Percentiles rank a stretch among this genome's conserved stretches.
Evolutionary conservation across 257 asterid genomes (phyloP).

Genomic region (Echium plantagineum): DNA sequence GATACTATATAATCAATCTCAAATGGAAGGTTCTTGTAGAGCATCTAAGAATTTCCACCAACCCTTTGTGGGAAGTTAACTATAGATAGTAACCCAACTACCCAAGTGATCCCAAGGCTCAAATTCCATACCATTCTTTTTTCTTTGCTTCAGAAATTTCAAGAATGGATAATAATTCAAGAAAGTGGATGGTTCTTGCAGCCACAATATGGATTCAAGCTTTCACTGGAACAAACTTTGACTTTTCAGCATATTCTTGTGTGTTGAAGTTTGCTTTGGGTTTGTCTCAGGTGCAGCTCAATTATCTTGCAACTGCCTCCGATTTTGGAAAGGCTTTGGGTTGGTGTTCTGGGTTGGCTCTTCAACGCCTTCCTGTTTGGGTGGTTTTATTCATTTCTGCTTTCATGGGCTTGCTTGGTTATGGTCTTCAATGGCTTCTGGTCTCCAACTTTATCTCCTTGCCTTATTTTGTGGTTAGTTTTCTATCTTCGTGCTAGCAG

Average conservation of each 20-base stretch:
- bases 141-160: neutral
- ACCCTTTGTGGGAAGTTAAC: too few species aligned
- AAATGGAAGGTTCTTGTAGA: too few species aligned
- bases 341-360: slow-evolving; percentile 84
- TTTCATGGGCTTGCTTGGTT: slow-evolving; percentile 66
- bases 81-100: too few species aligned
- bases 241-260: slow-evolving; percentile 84
- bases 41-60: too few species aligned
- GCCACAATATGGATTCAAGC: slow-evolving; percentile 92
- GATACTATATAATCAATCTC: too few species aligned
- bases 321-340: slow-evolving; percentile 84
- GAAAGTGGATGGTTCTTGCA: slow-evolving; percentile 75
- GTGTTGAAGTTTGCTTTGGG: slow-evolving; percentile 54
- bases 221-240: slow-evolving; percentile 79
- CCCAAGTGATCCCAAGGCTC: too few species aligned
- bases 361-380: slow-evolving; percentile 59
- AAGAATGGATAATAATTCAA: slow-evolving; percentile 41
- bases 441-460: slow-evolving; percentile 28
- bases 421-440: slow-evolving; percentile 82
- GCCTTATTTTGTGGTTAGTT: slow-evolving; percentile 81
- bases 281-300: slow-evolving; percentile 79
- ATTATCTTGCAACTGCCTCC: slow-evolving; percentile 81
- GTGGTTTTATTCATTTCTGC: slow-evolving; percentile 67
- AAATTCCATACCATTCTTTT: neutral
- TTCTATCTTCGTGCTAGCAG: neutral